phyloP scores from a whole-genome alignment of 2,329 filamentous ascomycete genomes.

The Xylaria sp. region DNA sequence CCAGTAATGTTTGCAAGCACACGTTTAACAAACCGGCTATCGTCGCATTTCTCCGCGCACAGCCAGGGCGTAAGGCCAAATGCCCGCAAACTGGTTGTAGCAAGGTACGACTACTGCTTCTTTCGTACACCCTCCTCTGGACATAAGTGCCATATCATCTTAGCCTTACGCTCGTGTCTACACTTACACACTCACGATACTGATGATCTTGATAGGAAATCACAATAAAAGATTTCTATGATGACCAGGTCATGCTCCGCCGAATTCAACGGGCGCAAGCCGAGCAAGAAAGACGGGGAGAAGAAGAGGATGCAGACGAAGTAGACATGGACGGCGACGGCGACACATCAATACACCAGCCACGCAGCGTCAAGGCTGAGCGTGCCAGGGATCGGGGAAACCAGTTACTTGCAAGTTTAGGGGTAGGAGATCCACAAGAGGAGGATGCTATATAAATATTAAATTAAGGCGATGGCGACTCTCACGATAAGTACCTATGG shows the following conservation, averaged over 20 bases:
- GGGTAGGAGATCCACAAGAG: constrained; percentile 16
- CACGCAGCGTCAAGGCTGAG: constrained; percentile 41
- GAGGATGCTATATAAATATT: constrained; percentile 7
- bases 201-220: constrained; percentile 57
- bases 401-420: constrained; percentile 32
- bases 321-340: constrained; percentile 47
- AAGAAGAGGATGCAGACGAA: constrained; percentile 53
- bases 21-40: constrained; percentile 76
- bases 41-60: constrained; percentile 60
- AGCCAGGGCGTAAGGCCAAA: constrained; percentile 54
- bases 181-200: neutral
- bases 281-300: constrained; percentile 57
- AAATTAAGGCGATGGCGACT: neutral
- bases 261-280: constrained; percentile 64
- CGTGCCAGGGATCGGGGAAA: constrained; percentile 38
- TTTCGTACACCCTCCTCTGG: neutral
- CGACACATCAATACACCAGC: constrained; percentile 40
- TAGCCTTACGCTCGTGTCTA: neutral
- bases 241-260: constrained; percentile 67
- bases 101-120: constrained; percentile 56
- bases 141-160: neutral
- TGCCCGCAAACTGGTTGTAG: constrained; percentile 76
- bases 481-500: neutral
- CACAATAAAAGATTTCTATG: constrained; percentile 62
- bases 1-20: constrained; percentile 75